Conservation (phyloP, 1,284 basidiomycete genomes). For the Porogramme epimiltina region DNA sequence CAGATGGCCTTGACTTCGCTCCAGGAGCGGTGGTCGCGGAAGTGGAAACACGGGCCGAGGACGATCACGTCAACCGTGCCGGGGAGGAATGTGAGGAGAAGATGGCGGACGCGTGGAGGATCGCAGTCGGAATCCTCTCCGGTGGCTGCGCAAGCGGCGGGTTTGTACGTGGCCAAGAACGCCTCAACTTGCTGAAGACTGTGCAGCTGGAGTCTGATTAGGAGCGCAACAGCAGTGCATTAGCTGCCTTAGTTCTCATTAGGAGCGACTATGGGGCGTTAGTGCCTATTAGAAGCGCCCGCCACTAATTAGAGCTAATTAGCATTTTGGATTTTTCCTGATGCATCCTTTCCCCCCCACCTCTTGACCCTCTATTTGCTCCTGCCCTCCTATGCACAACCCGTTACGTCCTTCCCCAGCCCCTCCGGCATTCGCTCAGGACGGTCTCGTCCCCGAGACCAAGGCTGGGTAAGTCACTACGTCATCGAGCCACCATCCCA, state of each 20-base stretch:
- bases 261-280: too few relatives aligned
- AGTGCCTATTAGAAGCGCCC: too few relatives aligned
- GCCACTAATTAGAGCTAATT: too few relatives aligned
- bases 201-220: slow-evolving; percentile 6
- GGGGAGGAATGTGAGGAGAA: slow-evolving; percentile 11
- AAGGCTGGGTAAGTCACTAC: slow-evolving; percentile 54
- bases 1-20: slow-evolving; percentile 7
- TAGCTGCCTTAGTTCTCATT: too few relatives aligned
- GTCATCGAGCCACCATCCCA: background rate
- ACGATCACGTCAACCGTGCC: slow-evolving; percentile 7
- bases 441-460: slow-evolving; percentile 80
- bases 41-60: slow-evolving; percentile 9
- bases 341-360: background rate
- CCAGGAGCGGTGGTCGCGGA: slow-evolving; percentile 14
- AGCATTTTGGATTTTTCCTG: too few relatives aligned
- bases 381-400: slow-evolving; percentile 29
- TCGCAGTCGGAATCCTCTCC: background rate
- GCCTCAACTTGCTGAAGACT: background rate
- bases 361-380: background rate
- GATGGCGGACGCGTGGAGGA: slow-evolving; percentile 10
- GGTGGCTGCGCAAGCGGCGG: background rate
- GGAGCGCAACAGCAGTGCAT: too few relatives aligned
- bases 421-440: slow-evolving; percentile 71
- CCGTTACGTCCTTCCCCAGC: slow-evolving; percentile 32
- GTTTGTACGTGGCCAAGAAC: slow-evolving; percentile 5